Base-by-base conservation (phyloP, 345 rosid genomes). In the Gossypium stocksii region DNA sequence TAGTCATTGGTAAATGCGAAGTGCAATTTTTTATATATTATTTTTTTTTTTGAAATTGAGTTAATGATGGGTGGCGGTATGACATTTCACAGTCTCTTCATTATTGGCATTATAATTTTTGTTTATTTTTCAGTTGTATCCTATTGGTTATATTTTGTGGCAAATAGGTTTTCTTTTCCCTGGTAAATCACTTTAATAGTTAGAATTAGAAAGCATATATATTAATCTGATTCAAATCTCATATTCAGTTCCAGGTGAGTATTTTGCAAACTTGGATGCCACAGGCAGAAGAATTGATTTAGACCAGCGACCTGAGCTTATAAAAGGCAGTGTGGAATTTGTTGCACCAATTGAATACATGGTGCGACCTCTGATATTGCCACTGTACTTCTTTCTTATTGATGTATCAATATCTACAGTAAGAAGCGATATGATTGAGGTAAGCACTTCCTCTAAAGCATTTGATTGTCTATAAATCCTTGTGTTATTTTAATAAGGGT, bases 331-430 rank as follows among this genome's bases (percentile, higher is more conserved):
- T 85, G 95, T 93, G 71, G 99, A 96, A 77, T 90, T 88, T 82
- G 90, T 96, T 79, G 98, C 98, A 82, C 97, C 99, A 71, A 90
- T 97, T 13, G 99, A 96, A 78, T 96, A 93, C 83, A 96, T 96
- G 99, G 99, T 96, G 85, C 97, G 98, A 85, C 99, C 99, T 59
- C 99, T 97, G 70, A 93, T 93, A 98, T 97, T 97, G 7, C 99
- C 99, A 20, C 79, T 88, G 48, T 96, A 91, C 81, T 96, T 96
- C 83, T 96, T 96, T 77, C 97, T 96, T 73, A 91, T 96, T 70
- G 99, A 96, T 73, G 99, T 96, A 75, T 96, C 98, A 1, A 68
- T 90, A 78, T 91, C 97, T 61, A 95, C 98, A n/a, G 80, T 82
- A 77, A 88, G 90, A 80, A 96, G 95, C 84, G 98, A 97, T 68